Evolutionary conservation across 2,329 filamentous ascomycete genomes (phyloP), one percentile per base, ranked within the genome.

Genomic region (Nemania bipapillata): DNA sequence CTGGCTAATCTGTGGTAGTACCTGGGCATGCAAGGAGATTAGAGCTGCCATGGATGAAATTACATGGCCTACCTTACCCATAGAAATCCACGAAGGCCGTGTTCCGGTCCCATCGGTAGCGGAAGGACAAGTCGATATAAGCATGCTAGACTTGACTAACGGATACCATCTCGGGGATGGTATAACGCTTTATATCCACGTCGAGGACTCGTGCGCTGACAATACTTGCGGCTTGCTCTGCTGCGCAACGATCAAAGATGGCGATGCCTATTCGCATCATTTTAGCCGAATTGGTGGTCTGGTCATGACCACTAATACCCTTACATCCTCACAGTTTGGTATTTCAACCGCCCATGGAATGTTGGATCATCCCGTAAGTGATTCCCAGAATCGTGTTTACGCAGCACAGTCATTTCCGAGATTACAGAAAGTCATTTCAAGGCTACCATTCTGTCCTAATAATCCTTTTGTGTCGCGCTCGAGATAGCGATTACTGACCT

Each of bases 271-370:
- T 8, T 68, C 55, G 20, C 65, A 68, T 56, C 30, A 35, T 26
- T 68, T 68, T 9, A 68, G 65, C n/a, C 65, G 65, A 35, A 60
- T 68, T 40, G 65, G 65, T 9, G 65, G 65, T 20, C 60, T 68
- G 8, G 52, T 68, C 7, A 54, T 49, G 17, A 37, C 54, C 2
- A 64, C 65, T 2, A 63, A 68, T 28, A 68, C 65, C 12, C 63
- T 66, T n/a, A 50, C 24, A 3, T 66, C 63, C 12, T 55, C 63
- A n/a, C 61, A 65, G 22, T 68, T 61, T 56, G 66, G 66, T 20
- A 53, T 68, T 11, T 68, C 66, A 57, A 68, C 66, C 4, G 66
- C 66, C 6, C 66, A 68, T 28, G 66, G 66, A 26, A 62, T 68
- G 62, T 22, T 65, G 7, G 57, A 65, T 57, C 52, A 68, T 49